These are phyloP conservation scores for Saccharomyces hybrid DNA, from an alignment of 1,139 yeast species.

Conservation along the genomic window DNA sequence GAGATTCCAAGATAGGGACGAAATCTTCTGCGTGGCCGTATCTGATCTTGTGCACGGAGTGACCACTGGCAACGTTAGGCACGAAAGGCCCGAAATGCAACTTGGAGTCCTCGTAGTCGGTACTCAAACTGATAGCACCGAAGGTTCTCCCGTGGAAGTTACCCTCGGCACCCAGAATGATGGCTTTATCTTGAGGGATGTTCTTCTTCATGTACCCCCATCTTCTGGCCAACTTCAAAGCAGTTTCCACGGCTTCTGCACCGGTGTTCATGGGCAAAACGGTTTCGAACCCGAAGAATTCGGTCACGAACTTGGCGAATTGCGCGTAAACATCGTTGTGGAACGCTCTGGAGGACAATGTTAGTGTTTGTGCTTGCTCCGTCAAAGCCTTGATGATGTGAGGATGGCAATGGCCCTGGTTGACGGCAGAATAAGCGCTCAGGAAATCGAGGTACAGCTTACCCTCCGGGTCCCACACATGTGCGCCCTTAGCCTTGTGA, in stretches of 20 bases:
- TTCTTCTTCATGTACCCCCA: constrained; percentile 93
- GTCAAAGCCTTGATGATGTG: constrained; percentile 75
- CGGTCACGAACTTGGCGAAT: constrained; percentile 83
- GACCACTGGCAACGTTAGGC: constrained; percentile 71
- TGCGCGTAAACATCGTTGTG: constrained; percentile 83
- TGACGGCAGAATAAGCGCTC: constrained; percentile 93
- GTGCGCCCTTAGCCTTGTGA: constrained; percentile 79
- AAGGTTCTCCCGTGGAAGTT: constrained; percentile 96
- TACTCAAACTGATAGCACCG: constrained; percentile 92
- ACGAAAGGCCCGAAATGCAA: constrained; percentile 86
- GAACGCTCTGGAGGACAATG: constrained; percentile 88
- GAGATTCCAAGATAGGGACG: constrained; percentile 64
- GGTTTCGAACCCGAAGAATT: constrained; percentile 84
- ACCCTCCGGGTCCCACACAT: constrained; percentile 98
- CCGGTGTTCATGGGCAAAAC: constrained; percentile 98
- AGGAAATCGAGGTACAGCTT: constrained; percentile 77
- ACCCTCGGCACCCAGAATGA: constrained; percentile 75
- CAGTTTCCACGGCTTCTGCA: constrained; percentile 97
- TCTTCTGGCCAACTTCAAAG: constrained; percentile 85
- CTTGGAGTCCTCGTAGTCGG: constrained; percentile 83
- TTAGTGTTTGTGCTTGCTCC: constrained; percentile 79
- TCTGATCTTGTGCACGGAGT: constrained; percentile 51
- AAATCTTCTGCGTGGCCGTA: constrained; percentile 82
- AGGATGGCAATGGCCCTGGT: constrained; percentile 98
- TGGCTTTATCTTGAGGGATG: constrained; percentile 75